phyloP scores from a whole-genome alignment of 1,139 yeast species.

The Meyerozyma athensensis region DNA sequence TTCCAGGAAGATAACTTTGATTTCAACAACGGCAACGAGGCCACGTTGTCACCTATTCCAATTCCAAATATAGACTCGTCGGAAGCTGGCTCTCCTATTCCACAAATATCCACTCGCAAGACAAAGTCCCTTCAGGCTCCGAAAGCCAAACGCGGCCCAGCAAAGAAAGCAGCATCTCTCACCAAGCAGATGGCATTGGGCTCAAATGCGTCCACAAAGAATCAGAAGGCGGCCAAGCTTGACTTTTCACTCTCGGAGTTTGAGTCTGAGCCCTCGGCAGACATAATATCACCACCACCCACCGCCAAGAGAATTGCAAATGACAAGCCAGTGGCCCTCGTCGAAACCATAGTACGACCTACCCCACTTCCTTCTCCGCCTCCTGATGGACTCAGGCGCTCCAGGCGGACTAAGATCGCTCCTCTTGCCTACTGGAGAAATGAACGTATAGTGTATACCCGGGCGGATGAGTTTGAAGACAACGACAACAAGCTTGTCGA shows the following conservation, averaged over 20 bases:
- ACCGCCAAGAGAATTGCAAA: slow-evolving; percentile 10
- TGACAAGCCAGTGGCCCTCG: slow-evolving; percentile 6
- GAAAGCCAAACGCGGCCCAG: neutral
- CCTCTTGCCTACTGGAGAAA: slow-evolving; percentile 87
- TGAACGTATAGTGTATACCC: slow-evolving; percentile 66
- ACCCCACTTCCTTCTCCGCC: slow-evolving; percentile 44
- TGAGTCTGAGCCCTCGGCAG: slow-evolving; percentile 5
- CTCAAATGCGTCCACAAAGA: neutral
- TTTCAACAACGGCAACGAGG: slow-evolving; percentile 4
- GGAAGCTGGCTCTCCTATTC: neutral
- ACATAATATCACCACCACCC: slow-evolving; percentile 19
- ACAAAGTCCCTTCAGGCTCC: neutral
- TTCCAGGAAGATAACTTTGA: slow-evolving; percentile 11
- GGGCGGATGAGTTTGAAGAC: slow-evolving; percentile 30
- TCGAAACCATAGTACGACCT: slow-evolving; percentile 16
- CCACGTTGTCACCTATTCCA: neutral
- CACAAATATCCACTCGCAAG: neutral
- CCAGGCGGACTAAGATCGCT: slow-evolving; percentile 61
- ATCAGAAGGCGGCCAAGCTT: neutral
- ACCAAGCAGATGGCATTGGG: slow-evolving; percentile 3
- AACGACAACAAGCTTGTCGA: slow-evolving; percentile 33
- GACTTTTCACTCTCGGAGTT: slow-evolving; percentile 1
- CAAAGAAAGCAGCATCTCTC: slow-evolving; percentile 1
- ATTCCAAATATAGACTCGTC: slow-evolving; percentile 1
- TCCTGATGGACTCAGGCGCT: slow-evolving; percentile 43